These are phyloP conservation scores for Amanita fuliginea DNA, from an alignment of 768 basidiomycete genomes.

Conservation along the genomic window DNA sequence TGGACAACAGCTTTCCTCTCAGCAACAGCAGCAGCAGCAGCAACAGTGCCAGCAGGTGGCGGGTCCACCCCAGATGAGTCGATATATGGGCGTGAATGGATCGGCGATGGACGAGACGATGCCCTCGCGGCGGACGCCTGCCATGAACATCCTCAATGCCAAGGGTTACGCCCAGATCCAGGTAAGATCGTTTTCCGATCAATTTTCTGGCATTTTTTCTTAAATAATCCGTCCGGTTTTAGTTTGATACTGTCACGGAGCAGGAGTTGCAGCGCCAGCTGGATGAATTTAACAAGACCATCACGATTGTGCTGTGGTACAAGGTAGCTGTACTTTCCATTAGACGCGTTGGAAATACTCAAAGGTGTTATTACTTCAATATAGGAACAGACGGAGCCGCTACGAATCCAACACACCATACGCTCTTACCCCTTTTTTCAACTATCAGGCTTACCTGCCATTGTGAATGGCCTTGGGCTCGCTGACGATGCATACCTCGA, in stretches of 20 bases:
- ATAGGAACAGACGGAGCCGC: slow-evolving; percentile 41
- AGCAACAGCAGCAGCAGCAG: not conserved
- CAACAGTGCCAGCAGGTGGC: not conserved
- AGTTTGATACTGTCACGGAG: slow-evolving; percentile 3
- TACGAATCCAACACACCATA: slow-evolving; percentile 45
- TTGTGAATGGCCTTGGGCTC: slow-evolving; percentile 47
- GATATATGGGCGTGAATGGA: not conserved
- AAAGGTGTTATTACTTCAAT: not conserved
- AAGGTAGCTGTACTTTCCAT: slow-evolving; percentile 27
- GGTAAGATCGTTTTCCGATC: not conserved
- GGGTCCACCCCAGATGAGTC: not conserved
- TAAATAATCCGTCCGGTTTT: not conserved
- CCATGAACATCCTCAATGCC: not conserved
- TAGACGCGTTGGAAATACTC: not conserved
- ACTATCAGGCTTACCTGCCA: slow-evolving; percentile 37
- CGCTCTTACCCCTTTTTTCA: slow-evolving; percentile 59
- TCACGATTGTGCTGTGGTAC: slow-evolving; percentile 64
- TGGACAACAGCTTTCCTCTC: not conserved
- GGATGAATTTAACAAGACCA: slow-evolving; percentile 38
- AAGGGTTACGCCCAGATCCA: not conserved
- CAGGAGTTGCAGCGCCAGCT: slow-evolving; percentile 27
- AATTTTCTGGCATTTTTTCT: not conserved
- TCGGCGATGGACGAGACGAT: not conserved
- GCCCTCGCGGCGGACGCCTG: not conserved
- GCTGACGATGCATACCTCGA: slow-evolving; percentile 45